These are phyloP conservation scores for Elsinoe arachidis DNA, from an alignment of 2,329 filamentous ascomycete species.

Conservation along the genomic window DNA sequence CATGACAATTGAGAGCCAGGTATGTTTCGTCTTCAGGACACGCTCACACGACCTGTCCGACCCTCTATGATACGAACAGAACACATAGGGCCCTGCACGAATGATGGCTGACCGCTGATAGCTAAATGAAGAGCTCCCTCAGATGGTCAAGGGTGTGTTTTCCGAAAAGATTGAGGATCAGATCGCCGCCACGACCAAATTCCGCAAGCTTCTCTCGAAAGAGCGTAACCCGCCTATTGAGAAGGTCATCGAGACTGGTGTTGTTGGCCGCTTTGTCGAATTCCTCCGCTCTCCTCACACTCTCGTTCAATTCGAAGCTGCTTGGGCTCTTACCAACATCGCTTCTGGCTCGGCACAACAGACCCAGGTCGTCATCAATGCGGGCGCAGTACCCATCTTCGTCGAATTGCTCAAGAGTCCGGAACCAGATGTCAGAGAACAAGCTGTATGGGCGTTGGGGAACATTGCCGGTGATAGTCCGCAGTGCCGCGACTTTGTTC, in stretches of 20 bases:
- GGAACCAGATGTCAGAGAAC: constrained; percentile 94
- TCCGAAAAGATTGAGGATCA: constrained; percentile 97
- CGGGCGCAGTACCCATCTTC: constrained; percentile 95
- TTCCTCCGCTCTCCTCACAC: constrained; percentile 97
- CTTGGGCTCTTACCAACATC: constrained; percentile 98
- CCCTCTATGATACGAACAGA: too few species aligned
- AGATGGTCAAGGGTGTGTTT: constrained; percentile 97
- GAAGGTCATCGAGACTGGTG: constrained; percentile 97
- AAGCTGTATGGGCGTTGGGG: constrained; percentile 95
- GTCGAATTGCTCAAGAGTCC: constrained; percentile 92
- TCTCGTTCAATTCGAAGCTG: constrained; percentile 96
- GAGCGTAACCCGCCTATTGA: constrained; percentile 99
- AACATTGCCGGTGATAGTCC: constrained; percentile 99
- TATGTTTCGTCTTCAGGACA: constrained; percentile 42
- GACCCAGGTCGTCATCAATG: constrained; percentile 97
- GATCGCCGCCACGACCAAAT: constrained; percentile 96
- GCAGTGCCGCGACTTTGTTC: constrained; percentile 91
- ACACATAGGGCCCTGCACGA: too few species aligned
- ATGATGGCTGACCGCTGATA: constrained; percentile 33
- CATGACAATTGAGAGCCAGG: constrained; percentile 90
- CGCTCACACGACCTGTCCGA: neutral
- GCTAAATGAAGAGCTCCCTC: constrained; percentile 95
- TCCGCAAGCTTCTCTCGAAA: constrained; percentile 95
- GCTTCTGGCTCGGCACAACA: constrained; percentile 93
- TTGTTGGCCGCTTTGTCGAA: constrained; percentile 94